Evolutionary conservation across 306 rosid genomes (phyloP), one percentile per base, ranked within the genome.

Genomic region (Cucurbita moschata): DNA sequence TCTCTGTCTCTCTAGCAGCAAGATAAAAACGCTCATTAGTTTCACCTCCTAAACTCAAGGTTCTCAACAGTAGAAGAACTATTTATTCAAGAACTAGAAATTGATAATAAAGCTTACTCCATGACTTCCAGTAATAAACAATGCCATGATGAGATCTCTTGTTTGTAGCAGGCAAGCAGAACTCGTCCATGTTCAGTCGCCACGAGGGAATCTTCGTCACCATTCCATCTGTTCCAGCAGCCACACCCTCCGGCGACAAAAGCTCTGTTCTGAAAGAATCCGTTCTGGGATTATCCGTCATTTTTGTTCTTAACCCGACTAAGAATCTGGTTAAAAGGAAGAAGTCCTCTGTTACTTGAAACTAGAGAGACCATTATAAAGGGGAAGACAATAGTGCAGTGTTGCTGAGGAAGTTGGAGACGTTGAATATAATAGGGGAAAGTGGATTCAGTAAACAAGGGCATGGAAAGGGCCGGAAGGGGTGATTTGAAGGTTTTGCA

Each of bases 141-240:
- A 80, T 62, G 74, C 85, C 93, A 85, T 80, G 85, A 57, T 77
- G 85, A 80, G 96, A 78, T 9, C 77, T 78, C 81, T 60, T 80
- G 23, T 66, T 80, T 47, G 82, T 86, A 19, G 84, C 81, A 4
- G 96, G 96, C 51, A 86, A 80, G 7, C 53, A 84, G 79, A 86
- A 67, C 39, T 78, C 81, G 8, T 88, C 96, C 82, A 93, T 82
- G 40, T 79, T 90, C 83, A 93, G 90, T 81, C 93, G 82, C 98
- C 98, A 93, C 5, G 96, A 81, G 10, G 96, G 87, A 50, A 63
- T 73, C 85, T 77, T 81, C 1, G 76, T 35, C 46, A 77, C 86
- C 18, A 73, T 69, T 77, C 75, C 82, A 46, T 57, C 69, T 5
- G 43, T 16, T n/a, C 58, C 83, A 0, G 80, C 79, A 7, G 79